Evolutionary conservation across 2,329 filamentous ascomycete genomes (phyloP).

Genomic region (Alternaria hordeiaustralica): DNA sequence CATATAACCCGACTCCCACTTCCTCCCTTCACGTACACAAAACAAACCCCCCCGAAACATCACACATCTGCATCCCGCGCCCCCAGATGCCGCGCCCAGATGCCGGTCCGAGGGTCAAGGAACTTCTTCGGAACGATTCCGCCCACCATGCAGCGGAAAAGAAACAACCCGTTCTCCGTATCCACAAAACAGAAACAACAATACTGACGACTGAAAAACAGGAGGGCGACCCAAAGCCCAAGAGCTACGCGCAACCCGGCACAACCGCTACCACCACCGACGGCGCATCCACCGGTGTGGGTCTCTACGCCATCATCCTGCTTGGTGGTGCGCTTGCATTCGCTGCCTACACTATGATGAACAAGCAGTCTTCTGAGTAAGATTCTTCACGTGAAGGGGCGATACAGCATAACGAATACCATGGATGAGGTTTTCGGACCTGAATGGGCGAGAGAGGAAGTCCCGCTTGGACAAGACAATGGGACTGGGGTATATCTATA

Average conservation of each 20-base stretch:
- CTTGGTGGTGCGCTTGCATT: slow-evolving; percentile 79
- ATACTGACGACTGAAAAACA: slow-evolving; percentile 16
- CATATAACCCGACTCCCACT: background rate
- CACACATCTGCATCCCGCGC: too few species aligned
- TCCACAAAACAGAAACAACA: background rate
- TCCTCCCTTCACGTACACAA: background rate
- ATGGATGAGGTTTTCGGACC: too few species aligned
- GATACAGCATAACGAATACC: too few species aligned
- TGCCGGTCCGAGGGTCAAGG: background rate
- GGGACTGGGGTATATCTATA: background rate
- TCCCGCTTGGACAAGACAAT: background rate
- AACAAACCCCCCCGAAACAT: background rate
- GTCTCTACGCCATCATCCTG: slow-evolving; percentile 81
- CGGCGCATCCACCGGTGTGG: slow-evolving; percentile 70
- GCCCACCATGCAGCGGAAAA: background rate
- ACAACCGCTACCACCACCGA: slow-evolving; percentile 56
- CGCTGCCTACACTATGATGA: slow-evolving; percentile 83
- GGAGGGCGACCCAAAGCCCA: slow-evolving; percentile 81
- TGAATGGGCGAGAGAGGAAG: too few species aligned
- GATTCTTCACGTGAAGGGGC: background rate
- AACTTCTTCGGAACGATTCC: slow-evolving; percentile 29
- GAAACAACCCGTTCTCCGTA: background rate
- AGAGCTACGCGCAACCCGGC: slow-evolving; percentile 59
- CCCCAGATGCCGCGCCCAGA: background rate
- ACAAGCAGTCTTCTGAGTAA: slow-evolving; percentile 54